Base-by-base conservation (phyloP, 805 yeast genomes). In the Schizosaccharomyces lindneri region DNA sequence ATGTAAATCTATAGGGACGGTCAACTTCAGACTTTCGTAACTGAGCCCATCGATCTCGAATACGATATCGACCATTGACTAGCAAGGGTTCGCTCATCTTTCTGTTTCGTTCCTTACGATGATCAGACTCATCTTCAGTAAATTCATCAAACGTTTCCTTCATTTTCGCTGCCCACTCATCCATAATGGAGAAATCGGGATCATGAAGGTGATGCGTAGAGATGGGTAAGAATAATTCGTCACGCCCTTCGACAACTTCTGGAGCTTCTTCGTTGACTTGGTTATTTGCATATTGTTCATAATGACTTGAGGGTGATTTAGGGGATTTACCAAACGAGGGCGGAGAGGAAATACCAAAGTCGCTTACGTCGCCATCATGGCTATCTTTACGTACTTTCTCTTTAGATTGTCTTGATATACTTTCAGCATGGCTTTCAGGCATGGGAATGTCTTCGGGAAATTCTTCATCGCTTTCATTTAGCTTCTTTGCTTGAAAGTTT, bases 51-150 rank as follows among this genome's bases (percentile, higher is more conserved):
- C 55, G 43, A 41, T 61, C 39, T 36, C 59, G 51, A 24, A 55
- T 29, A 17, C 55, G 51, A 24, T 36, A 59, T 13, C 55, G 60
- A 15, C 51, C 61, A n/a, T 48, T 21, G 21, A 61, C 51, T n/a
- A 55, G 62, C 24, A 59, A 48, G 0, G 63, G 62, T 43, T 43
- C 63, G 27, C 61, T 59, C 55, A 59, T 9, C 36, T 43, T 59
- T 19, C 55, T 1, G 7, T n/a, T 29, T 11, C 61, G 21, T 39
- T 51, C 36, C 21, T 29, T 21, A 24, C 57, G 57, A 7, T 29
- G 31, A 36, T 41, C 48, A 21, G 21, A 17, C 5, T 51, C 57
- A 13, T 51, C 57, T 5, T 19, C 57, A 4, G 24, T 32, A 13
- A 17, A 27, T 57, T 57, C 48, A n/a, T 55, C 59, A 29, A 31